A percentile compares a stretch with the other conserved stretches of the same genome.
Evolutionary conservation across 768 basidiomycete species (phyloP).

Genomic region (Lepiota venenata): DNA sequence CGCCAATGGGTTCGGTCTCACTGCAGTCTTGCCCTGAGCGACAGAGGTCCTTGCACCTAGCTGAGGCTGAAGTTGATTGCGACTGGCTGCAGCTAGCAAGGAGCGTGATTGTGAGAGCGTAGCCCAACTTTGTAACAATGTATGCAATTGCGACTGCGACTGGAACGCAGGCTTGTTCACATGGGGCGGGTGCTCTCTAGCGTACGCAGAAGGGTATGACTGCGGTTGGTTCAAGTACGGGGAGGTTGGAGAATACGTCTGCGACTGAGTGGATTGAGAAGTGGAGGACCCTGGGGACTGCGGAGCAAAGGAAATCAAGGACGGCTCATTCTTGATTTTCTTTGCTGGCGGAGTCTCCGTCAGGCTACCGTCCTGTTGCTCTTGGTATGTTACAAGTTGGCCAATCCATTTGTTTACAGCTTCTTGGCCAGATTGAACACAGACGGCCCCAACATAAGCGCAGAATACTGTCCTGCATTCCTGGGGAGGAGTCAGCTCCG

Average conservation of each 20-base stretch:
- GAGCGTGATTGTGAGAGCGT: conserved; percentile 8
- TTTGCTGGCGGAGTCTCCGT: conserved; percentile 34
- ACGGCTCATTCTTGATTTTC: conserved; percentile 36
- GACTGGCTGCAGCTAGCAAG: neutral
- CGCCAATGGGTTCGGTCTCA: conserved; percentile 50
- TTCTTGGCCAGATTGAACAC: conserved; percentile 47
- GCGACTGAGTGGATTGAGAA: conserved; percentile 21
- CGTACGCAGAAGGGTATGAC: conserved; percentile 3
- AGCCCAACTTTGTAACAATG: conserved; percentile 2
- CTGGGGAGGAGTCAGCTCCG: conserved; percentile 26
- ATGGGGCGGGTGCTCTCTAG: conserved; percentile 9
- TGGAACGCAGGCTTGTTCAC: conserved; percentile 3
- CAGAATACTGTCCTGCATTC: conserved; percentile 57
- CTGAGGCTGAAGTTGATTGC: conserved; percentile 4
- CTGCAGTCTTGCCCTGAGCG: conserved; percentile 10
- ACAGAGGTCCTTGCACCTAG: conserved; percentile 6
- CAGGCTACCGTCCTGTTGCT: conserved; percentile 11
- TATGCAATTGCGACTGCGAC: neutral
- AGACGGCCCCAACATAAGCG: conserved; percentile 68
- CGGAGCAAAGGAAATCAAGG: conserved; percentile 30
- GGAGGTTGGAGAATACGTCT: conserved; percentile 17
- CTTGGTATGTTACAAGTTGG: conserved; percentile 29
- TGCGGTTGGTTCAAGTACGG: conserved; percentile 11
- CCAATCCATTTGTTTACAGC: conserved; percentile 57
- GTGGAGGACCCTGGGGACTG: conserved; percentile 19